Percentiles rank a stretch among this genome's conserved stretches.
These are phyloP conservation scores for Phylloboletellus chloephorus DNA, from an alignment of 1,284 basidiomycete species.

Conservation along the genomic window DNA sequence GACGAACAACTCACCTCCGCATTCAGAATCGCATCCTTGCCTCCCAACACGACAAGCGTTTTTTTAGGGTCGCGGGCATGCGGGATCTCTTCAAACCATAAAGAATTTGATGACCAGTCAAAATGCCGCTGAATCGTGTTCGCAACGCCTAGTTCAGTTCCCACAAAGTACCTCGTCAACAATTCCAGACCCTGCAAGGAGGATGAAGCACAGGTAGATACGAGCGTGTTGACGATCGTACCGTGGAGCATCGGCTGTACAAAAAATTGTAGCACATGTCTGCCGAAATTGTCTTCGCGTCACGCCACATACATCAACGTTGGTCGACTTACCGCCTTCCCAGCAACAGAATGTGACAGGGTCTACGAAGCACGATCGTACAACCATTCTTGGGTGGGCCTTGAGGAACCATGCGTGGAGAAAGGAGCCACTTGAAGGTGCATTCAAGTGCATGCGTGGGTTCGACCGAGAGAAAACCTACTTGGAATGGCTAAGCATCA, in stretches of 20 bases:
- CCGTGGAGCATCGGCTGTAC: slow-evolving; percentile 61
- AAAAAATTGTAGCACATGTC: slow-evolving; percentile 88
- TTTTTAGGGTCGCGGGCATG: slow-evolving; percentile 57
- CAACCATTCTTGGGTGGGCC: slow-evolving; percentile 60
- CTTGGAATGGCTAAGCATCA: slow-evolving; percentile 86
- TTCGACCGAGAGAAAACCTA: slow-evolving; percentile 33
- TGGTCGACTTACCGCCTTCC: slow-evolving; percentile 67
- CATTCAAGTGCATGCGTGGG: slow-evolving; percentile 10
- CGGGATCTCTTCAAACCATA: slow-evolving; percentile 87
- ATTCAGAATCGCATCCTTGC: slow-evolving; percentile 75
- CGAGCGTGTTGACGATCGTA: slow-evolving; percentile 30
- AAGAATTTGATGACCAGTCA: slow-evolving; percentile 82
- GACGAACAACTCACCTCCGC: slow-evolving; percentile 45
- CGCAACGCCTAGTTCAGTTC: slow-evolving; percentile 79
- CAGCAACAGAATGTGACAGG: slow-evolving; percentile 86
- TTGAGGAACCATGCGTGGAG: slow-evolving; percentile 84
- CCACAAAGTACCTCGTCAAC: slow-evolving; percentile 81
- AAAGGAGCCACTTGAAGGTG: slow-evolving; percentile 56
- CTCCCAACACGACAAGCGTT: slow-evolving; percentile 71
- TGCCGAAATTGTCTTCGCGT: slow-evolving; percentile 23
- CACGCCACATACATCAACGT: not conserved
- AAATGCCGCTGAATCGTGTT: slow-evolving; percentile 82
- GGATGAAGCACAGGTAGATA: slow-evolving; percentile 10
- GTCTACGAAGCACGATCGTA: slow-evolving; percentile 82
- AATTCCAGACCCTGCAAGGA: slow-evolving; percentile 62